These are phyloP conservation scores for Xerocomus nothofagi DNA, from an alignment of 1,284 basidiomycete species.

Conservation along the genomic window DNA sequence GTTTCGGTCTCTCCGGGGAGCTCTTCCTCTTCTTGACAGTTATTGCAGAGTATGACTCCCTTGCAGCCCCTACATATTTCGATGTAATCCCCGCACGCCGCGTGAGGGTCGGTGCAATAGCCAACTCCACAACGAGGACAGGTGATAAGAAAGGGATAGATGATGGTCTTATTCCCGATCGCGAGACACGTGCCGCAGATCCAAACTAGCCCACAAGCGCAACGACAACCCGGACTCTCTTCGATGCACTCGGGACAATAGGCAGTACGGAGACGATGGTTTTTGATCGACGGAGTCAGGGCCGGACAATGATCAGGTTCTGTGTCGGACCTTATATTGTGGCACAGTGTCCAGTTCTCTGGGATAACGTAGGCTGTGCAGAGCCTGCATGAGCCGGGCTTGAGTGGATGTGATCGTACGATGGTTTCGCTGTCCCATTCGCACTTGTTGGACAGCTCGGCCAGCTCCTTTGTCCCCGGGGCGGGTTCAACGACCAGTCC, in stretches of 20 bases:
- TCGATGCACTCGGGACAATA: constrained; percentile 12
- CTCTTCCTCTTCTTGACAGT: constrained; percentile 18
- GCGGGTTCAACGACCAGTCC: constrained; percentile 13
- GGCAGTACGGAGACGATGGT: not conserved
- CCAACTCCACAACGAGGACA: constrained; percentile 16
- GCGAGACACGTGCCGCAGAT: constrained; percentile 12
- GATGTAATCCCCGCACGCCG: not conserved
- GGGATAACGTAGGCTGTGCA: not conserved
- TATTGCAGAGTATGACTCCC: constrained; percentile 2
- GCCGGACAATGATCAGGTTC: constrained; percentile 12
- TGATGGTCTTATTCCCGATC: not conserved
- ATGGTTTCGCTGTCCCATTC: constrained; percentile 14
- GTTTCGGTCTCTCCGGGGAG: constrained; percentile 1
- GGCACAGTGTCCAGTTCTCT: constrained; percentile 8
- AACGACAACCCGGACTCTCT: not conserved
- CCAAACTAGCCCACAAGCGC: constrained; percentile 9
- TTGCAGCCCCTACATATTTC: constrained; percentile 12
- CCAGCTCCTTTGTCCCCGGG: constrained; percentile 7
- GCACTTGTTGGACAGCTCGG: constrained; percentile 4
- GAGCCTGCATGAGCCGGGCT: constrained; percentile 9
- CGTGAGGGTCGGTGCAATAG: not conserved
- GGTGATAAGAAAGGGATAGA: constrained; percentile 2
- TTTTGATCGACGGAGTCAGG: constrained; percentile 1
- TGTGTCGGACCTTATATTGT: not conserved
- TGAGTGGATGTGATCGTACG: constrained; percentile 15